Evolutionary conservation across 2,329 filamentous ascomycete genomes (phyloP).

Genomic region (Thermothelomyces thermophilus): DNA sequence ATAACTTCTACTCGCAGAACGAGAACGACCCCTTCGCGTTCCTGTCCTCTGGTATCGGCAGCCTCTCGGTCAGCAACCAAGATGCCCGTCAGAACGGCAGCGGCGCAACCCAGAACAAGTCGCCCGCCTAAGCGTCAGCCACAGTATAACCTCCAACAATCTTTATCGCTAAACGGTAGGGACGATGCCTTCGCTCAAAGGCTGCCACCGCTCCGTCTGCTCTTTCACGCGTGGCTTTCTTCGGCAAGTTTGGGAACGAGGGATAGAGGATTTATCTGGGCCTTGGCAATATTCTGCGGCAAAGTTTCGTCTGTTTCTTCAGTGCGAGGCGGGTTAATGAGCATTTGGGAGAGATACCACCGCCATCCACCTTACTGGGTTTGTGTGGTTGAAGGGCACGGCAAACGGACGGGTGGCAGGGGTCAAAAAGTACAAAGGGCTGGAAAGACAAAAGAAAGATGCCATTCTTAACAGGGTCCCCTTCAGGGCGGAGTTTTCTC

Average conservation of each 20-base stretch:
- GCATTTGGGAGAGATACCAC: conserved; percentile 35
- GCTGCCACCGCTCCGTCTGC: conserved; percentile 7
- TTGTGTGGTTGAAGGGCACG: conserved; percentile 30
- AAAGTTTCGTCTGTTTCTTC: conserved; percentile 35
- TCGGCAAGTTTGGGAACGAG: conserved; percentile 36
- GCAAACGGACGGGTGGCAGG: conserved; percentile 24
- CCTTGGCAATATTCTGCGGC: conserved; percentile 40
- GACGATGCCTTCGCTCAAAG: background rate
- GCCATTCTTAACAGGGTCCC: conserved; percentile 27
- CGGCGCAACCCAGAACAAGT: conserved; percentile 51
- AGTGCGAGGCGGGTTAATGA: conserved; percentile 33
- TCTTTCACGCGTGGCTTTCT: conserved; percentile 24
- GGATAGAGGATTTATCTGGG: conserved; percentile 40
- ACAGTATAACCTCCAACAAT: conserved; percentile 12
- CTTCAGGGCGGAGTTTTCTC: conserved; percentile 28
- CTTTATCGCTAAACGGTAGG: conserved; percentile 9
- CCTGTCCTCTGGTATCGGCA: conserved; percentile 65
- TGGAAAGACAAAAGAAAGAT: conserved; percentile 36
- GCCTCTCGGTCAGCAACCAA: conserved; percentile 62
- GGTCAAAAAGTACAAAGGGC: conserved; percentile 34
- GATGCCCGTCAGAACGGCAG: conserved; percentile 59
- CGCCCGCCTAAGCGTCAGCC: conserved; percentile 42
- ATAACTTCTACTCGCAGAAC: conserved; percentile 60
- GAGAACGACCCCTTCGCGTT: conserved; percentile 76
- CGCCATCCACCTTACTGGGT: conserved; percentile 18